Conservation (phyloP, 2,329 filamentous ascomycete species). For the Pestalotiopsis sp. region DNA sequence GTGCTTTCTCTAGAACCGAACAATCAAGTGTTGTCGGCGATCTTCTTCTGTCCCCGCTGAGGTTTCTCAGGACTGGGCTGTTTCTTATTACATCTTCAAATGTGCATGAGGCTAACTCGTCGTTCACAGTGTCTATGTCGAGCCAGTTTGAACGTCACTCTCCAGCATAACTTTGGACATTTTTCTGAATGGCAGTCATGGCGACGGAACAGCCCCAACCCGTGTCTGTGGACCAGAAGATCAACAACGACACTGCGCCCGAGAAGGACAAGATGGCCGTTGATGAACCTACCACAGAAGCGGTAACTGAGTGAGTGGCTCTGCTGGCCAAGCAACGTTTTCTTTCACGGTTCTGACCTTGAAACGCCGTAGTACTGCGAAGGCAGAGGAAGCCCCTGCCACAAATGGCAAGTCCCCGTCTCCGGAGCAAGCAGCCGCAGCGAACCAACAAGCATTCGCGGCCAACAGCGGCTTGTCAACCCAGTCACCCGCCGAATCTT, state of each 20-base stretch:
- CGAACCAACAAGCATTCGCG: constrained; percentile 26
- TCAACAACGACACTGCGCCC: constrained; percentile 14
- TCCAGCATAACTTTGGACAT: neutral
- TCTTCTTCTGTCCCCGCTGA: neutral
- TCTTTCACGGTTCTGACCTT: neutral
- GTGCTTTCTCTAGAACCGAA: neutral
- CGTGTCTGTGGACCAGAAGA: constrained; percentile 25
- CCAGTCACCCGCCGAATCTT: constrained; percentile 12
- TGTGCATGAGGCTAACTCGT: neutral
- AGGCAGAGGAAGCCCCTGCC: constrained; percentile 18
- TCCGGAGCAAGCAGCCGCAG: constrained; percentile 13
- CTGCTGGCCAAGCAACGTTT: neutral
- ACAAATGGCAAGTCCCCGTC: constrained; percentile 25
- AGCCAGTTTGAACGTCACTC: neutral
- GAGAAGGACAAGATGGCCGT: constrained; percentile 50
- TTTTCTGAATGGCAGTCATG: constrained; percentile 31
- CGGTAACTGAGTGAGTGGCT: constrained; percentile 60
- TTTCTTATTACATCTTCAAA: neutral
- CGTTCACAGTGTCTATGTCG: constrained; percentile 10
- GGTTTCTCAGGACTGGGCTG: neutral
- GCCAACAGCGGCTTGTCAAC: constrained; percentile 23
- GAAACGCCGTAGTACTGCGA: neutral
- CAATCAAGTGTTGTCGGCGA: neutral
- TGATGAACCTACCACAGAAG: constrained; percentile 41
- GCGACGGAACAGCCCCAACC: constrained; percentile 33